Percentiles rank a stretch among this genome's conserved stretches.
phyloP scores from a whole-genome alignment of 148 eudicot species.

The Vaccinium vitisidaea region DNA sequence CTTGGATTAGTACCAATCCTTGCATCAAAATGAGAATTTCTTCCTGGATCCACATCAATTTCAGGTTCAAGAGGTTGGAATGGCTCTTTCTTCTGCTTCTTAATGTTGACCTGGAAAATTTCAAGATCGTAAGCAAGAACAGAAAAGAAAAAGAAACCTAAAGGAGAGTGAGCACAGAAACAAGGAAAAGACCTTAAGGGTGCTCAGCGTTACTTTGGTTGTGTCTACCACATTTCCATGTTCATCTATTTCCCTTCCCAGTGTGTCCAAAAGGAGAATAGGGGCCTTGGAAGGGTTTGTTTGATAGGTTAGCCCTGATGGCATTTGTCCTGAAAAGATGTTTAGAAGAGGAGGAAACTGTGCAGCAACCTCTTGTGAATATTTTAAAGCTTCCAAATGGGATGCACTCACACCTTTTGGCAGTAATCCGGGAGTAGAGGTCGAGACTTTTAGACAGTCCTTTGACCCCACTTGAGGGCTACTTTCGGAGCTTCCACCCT shows the following conservation, averaged over 20 bases:
- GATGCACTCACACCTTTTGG: constrained; percentile 37
- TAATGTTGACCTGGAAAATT: constrained; percentile 73
- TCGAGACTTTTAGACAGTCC: constrained; percentile 33
- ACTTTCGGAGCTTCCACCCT: constrained; percentile 36
- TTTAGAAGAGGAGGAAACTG: constrained; percentile 81
- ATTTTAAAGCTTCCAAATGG: constrained; percentile 71
- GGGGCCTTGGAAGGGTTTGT: constrained; percentile 87
- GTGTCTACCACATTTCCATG: constrained; percentile 80
- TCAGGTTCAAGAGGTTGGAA: constrained; percentile 89
- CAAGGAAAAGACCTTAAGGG: constrained; percentile 64
- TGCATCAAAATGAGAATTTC: constrained; percentile 82
- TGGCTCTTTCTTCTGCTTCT: constrained; percentile 93
- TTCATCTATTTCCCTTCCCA: constrained; percentile 94
- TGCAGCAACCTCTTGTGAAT: constrained; percentile 85
- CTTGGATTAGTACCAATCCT: constrained; percentile 78
- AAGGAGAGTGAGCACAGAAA: not conserved
- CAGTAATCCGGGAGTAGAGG: constrained; percentile 29
- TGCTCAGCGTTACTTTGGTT: constrained; percentile 72
- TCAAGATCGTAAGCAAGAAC: constrained; percentile 12
- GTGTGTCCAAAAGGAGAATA: constrained; percentile 82
- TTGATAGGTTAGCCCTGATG: constrained; percentile 56
- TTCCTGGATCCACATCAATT: constrained; percentile 78
- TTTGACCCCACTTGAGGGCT: constrained; percentile 37
- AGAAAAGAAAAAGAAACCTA: not conserved
- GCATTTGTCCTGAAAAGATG: constrained; percentile 76